Evolutionary conservation across 2,329 filamentous ascomycete genomes (phyloP).

Genomic region (Cladosporium sp.): DNA sequence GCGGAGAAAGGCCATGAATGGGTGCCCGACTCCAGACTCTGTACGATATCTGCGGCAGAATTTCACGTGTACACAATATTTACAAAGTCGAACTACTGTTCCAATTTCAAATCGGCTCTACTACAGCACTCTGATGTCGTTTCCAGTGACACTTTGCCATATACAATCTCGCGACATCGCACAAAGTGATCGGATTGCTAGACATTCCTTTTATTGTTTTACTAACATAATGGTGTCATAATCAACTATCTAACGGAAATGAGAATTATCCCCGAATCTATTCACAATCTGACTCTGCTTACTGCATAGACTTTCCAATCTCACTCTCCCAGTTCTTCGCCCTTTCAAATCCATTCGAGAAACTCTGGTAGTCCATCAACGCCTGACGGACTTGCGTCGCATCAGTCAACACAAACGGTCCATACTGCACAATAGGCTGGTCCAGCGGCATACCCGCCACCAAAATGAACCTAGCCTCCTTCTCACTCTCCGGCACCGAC

Average conservation of each 20-base stretch:
- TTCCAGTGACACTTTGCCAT: neutral
- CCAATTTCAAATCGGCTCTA: neutral
- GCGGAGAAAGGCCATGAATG: neutral
- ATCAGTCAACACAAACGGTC: constrained; percentile 76
- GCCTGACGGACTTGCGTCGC: constrained; percentile 75
- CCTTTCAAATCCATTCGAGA: constrained; percentile 77
- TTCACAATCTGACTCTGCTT: neutral
- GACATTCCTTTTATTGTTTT: neutral
- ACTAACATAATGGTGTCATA: neutral
- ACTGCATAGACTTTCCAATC: constrained; percentile 76
- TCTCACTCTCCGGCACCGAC: constrained; percentile 67
- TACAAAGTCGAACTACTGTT: neutral
- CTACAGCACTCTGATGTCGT: neutral
- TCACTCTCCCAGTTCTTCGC: constrained; percentile 79
- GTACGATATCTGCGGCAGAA: constrained; percentile 19
- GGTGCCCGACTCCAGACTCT: neutral
- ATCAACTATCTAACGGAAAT: neutral
- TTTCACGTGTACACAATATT: constrained; percentile 16
- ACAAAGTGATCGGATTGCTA: neutral
- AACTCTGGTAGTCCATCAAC: constrained; percentile 71
- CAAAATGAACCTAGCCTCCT: constrained; percentile 64
- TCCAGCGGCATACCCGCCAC: constrained; percentile 79
- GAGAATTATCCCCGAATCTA: neutral
- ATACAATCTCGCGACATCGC: neutral
- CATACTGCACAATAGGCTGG: constrained; percentile 80